These are phyloP conservation scores for Lentinula novae-zelandiae DNA, from an alignment of 1,284 basidiomycete species.

Conservation along the genomic window DNA sequence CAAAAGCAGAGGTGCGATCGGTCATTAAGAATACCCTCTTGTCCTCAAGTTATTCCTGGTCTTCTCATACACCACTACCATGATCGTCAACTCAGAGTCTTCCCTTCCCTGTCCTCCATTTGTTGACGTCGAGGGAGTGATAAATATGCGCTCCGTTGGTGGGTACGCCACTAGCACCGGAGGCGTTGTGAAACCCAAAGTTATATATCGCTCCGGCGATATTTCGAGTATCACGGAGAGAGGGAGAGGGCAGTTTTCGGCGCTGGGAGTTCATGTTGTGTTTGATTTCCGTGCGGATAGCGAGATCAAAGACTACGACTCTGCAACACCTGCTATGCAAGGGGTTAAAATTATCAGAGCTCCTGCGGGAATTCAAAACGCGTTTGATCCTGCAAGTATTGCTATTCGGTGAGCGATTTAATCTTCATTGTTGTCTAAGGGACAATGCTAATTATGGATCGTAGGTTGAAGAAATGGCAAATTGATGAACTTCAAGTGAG, in stretches of 20 bases:
- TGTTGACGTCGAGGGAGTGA: conserved; percentile 33
- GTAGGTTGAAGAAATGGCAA: background rate
- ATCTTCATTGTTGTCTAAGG: background rate
- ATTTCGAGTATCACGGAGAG: conserved; percentile 31
- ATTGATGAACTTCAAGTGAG: background rate
- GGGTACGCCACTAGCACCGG: conserved; percentile 19
- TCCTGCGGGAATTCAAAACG: conserved; percentile 25
- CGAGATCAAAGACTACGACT: conserved; percentile 32
- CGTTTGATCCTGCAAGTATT: conserved; percentile 29
- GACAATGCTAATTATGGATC: background rate
- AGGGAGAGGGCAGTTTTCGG: conserved; percentile 32
- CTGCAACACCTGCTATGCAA: conserved; percentile 25
- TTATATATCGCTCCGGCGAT: conserved; percentile 39
- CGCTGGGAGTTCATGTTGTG: conserved; percentile 32
- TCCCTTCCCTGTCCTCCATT: conserved; percentile 30
- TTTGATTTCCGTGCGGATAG: conserved; percentile 39
- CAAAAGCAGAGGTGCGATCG: background rate
- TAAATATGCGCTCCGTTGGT: conserved; percentile 37
- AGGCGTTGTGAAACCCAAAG: conserved; percentile 25
- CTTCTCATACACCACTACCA: background rate
- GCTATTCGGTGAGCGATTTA: conserved; percentile 19
- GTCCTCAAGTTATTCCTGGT: background rate
- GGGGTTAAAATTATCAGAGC: conserved; percentile 29
- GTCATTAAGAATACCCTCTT: background rate
- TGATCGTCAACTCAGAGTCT: background rate